phyloP scores from a whole-genome alignment of 257 asterid species.

The Scutellaria minor region DNA sequence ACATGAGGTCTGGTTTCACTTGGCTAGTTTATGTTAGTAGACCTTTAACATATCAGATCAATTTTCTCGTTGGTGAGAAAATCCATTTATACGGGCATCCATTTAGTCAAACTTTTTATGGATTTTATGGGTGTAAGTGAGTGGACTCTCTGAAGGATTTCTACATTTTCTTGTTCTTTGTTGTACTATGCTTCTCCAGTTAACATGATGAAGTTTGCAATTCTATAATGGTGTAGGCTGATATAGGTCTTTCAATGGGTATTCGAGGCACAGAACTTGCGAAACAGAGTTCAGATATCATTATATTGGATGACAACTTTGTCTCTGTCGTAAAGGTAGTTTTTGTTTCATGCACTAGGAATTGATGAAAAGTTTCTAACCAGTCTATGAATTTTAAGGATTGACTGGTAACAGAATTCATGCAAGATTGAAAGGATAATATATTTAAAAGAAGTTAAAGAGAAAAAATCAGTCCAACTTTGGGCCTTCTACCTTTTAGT shows the following conservation, averaged over 20 bases:
- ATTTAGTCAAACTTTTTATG: slow-evolving; percentile 16
- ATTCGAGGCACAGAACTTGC: slow-evolving; percentile 98
- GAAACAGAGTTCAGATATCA: slow-evolving; percentile 96
- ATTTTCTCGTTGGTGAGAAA: slow-evolving; percentile 19
- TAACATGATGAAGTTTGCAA: slow-evolving; percentile 12
- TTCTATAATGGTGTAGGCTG: slow-evolving; percentile 64
- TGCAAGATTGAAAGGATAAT: too few relatives aligned
- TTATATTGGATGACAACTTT: slow-evolving; percentile 93
- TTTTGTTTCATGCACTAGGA: slow-evolving; percentile 8
- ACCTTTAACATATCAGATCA: not conserved
- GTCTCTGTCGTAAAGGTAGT: slow-evolving; percentile 95
- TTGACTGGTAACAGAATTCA: too few relatives aligned
- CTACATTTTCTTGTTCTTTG: slow-evolving; percentile 2
- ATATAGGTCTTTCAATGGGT: slow-evolving; percentile 99
- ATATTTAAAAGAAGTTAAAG: too few relatives aligned
- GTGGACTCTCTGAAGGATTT: slow-evolving; percentile 10
- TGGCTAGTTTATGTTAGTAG: not conserved
- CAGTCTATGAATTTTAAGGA: slow-evolving; percentile 2
- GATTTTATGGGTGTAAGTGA: not conserved
- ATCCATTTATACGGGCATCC: slow-evolving; percentile 3
- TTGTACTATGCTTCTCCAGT: slow-evolving; percentile 20
- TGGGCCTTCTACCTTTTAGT: too few relatives aligned
- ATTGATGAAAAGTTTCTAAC: not conserved
- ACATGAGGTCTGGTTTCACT: slow-evolving; percentile 73
- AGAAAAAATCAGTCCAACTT: too few relatives aligned